Evolutionary conservation across 2,329 filamentous ascomycete genomes (phyloP), one percentile per base, ranked within the genome.

Genomic region (Akanthomyces uredinophilus): DNA sequence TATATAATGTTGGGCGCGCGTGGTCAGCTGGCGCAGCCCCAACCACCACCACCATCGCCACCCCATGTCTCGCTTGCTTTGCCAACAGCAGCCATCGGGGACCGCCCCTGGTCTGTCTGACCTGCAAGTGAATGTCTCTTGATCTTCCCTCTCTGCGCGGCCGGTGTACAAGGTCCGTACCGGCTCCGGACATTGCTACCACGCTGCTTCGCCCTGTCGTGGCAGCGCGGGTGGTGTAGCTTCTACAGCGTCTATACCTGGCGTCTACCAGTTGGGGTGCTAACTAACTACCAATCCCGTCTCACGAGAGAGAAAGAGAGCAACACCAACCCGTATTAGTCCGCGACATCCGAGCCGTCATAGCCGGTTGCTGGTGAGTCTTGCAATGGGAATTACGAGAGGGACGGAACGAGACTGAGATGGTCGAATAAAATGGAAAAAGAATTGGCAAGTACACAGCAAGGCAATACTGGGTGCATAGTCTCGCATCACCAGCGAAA

Each of bases 171-270:
- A 52, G 51, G 57, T 5, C 47, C 57, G 57, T 60, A 60, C 24
- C 29, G 35, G 55, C 22, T 35, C 55, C 35, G 35, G 29, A 49
- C 55, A 59, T 57, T 59, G 55, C 39, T 60, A 60, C 58, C 50
- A 60, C 39, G 27, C 20, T 41, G 46, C 7, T 22, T 53, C 54
- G 32, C 58, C 32, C 50, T 35, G 39, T 53, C 53, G 47, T 52
- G 49, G 58, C 29, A 20, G 49, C 3, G 20, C 16, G 14, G 5
- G 10, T n/a, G 18, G 32, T 35, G 58, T 60, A 60, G 49, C 47
- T 60, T 53, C 49, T 53, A 60, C 58, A 60, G 39, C 29, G 39
- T 44, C 49, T 60, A 20, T 60, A 60, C 57, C 14, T 60, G 37
- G 49, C 47, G 39, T 51, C 57, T 60, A 60, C 47, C 27, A 29